A percentile compares a stretch with the other conserved stretches of the same genome.
Conservation (phyloP, 2,329 filamentous ascomycete genomes). For the Hysterium pulicare region DNA sequence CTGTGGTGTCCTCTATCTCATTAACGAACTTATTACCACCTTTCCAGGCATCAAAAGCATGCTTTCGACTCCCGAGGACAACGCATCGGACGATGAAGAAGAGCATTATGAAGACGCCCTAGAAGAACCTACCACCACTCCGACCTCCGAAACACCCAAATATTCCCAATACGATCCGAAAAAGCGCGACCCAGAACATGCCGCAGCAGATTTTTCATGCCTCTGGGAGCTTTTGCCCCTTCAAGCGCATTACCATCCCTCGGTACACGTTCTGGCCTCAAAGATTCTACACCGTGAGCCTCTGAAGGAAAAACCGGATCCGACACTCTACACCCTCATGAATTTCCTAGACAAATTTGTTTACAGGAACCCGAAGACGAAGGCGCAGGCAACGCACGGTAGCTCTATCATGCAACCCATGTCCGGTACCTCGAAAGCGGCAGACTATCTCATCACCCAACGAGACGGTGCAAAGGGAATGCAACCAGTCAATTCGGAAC, state of each 20-base stretch:
- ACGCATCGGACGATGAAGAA: constrained; percentile 72
- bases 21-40: constrained; percentile 72
- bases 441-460: constrained; percentile 59
- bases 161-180: constrained; percentile 68
- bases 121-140: constrained; percentile 39
- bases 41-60: constrained; percentile 80
- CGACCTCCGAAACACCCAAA: constrained; percentile 19
- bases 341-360: constrained; percentile 97
- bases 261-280: constrained; percentile 78
- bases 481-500: constrained; percentile 75
- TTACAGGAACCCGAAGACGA: constrained; percentile 87
- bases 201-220: constrained; percentile 88
- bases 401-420: constrained; percentile 96
- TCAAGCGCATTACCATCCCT: constrained; percentile 84
- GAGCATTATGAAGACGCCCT: constrained; percentile 64
- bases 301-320: constrained; percentile 82
- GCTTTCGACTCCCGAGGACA: constrained; percentile 65
- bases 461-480: constrained; percentile 57
- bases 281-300: constrained; percentile 66
- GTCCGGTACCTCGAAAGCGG: constrained; percentile 57
- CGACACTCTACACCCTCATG: constrained; percentile 85
- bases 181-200: constrained; percentile 87
- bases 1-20: constrained; percentile 86
- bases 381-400: constrained; percentile 60
- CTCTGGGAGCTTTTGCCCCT: constrained; percentile 89